Conservation (phyloP, 2,329 filamentous ascomycete species). For the Aspergillus pseudoterreus region DNA sequence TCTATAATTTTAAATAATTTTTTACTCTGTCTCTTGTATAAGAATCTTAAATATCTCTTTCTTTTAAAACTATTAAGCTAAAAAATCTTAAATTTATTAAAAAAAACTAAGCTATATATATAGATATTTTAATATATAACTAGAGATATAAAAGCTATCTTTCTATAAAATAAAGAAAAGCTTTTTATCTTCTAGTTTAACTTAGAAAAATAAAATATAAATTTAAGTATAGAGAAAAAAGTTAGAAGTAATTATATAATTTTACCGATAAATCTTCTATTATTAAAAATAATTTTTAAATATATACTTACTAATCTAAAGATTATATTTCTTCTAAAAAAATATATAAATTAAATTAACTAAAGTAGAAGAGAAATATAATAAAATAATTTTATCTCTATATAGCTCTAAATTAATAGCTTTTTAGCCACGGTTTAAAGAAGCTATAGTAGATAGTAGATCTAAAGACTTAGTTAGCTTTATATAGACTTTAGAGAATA, state of each 20-base stretch:
- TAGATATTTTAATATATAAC: neutral
- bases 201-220: conserved; percentile 9
- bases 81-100: neutral
- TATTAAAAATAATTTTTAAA: conserved; percentile 2
- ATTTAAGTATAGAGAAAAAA: conserved; percentile 7
- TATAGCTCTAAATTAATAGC: conserved; percentile 30
- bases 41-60: neutral
- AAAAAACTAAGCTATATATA: neutral
- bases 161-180: conserved; percentile 10
- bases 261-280: conserved; percentile 10
- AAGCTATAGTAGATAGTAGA: neutral
- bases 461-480: neutral
- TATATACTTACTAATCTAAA: conserved; percentile 5
- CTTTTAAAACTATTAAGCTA: neutral
- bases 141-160: conserved; percentile 8
- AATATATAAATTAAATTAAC: neutral
- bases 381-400: conserved; percentile 27
- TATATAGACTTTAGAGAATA: too few species aligned
- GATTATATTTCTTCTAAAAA: neutral
- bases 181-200: conserved; percentile 10
- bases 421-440: neutral
- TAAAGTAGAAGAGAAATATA: conserved; percentile 4
- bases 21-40: neutral
- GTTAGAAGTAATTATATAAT: conserved; percentile 1
- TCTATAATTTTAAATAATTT: conserved; percentile 12